Evolutionary conservation across 163 green algal genomes (phyloP).

Genomic region (Trebouxia gelatinosa): DNA sequence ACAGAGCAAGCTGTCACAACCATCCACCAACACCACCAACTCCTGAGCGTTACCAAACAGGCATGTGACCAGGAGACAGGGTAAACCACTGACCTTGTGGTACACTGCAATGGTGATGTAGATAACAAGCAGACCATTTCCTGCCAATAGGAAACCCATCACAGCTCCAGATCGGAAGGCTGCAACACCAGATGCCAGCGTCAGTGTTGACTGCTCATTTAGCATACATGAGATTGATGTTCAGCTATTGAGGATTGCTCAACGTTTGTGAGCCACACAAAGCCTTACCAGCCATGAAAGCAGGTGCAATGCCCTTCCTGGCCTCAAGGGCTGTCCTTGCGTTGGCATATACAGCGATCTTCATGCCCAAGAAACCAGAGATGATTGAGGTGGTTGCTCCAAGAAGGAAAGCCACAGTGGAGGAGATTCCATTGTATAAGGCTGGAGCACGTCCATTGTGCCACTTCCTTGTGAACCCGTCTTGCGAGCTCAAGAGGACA

Average conservation of each 20-base stretch:
- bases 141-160: conserved; percentile 96
- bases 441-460: conserved; percentile 57
- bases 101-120: conserved; percentile 83
- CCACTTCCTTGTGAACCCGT: conserved; percentile 74
- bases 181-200: no score
- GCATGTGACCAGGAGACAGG: background rate
- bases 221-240: no score
- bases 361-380: conserved; percentile 96
- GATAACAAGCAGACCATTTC: conserved; percentile 92
- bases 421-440: conserved; percentile 91
- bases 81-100: conserved; percentile 52
- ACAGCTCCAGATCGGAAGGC: conserved; percentile 97
- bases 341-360: conserved; percentile 97
- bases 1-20: no score
- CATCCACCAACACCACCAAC: no score
- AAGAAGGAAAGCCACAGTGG: conserved; percentile 91
- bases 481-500: conserved; percentile 85
- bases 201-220: no score
- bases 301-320: conserved; percentile 90
- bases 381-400: conserved; percentile 89
- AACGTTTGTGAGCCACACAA: no score
- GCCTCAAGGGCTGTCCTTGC: conserved; percentile 92
- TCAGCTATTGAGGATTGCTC: no score
- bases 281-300: conserved; percentile 85
- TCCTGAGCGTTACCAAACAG: no score